phyloP scores from a whole-genome alignment of 129 eudicot genomes.

The Escallonia rubra region DNA sequence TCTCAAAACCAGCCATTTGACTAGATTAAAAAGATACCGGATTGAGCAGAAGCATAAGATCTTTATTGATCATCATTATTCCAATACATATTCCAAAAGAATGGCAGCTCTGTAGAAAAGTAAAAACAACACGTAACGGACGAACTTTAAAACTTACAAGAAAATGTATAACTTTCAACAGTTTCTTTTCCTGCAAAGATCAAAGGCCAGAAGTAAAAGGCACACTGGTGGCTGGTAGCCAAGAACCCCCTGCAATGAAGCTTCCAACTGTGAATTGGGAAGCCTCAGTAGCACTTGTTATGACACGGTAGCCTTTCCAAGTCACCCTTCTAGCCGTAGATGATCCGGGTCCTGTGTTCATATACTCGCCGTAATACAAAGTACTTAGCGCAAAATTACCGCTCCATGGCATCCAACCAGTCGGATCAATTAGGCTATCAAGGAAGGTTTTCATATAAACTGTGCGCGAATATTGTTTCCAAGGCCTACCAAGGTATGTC shows the following conservation, averaged over 20 bases:
- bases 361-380: slow-evolving; percentile 11
- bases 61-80: no score
- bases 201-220: slow-evolving; percentile 50
- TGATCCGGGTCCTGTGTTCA: slow-evolving; percentile 50
- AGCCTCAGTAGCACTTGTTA: slow-evolving; percentile 44
- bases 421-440: slow-evolving; percentile 44
- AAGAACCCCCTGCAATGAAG: slow-evolving; percentile 46
- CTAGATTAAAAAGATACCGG: no score
- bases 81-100: no score
- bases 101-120: no score
- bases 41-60: no score
- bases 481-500: slow-evolving; percentile 59
- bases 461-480: slow-evolving; percentile 52
- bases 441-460: slow-evolving; percentile 42
- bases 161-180: not conserved
- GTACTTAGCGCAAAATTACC: slow-evolving; percentile 42
- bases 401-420: slow-evolving; percentile 59
- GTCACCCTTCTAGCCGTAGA: slow-evolving; percentile 41
- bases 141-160: no score
- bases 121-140: no score
- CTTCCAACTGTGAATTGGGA: slow-evolving; percentile 43
- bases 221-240: slow-evolving; percentile 54
- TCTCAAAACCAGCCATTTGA: no score
- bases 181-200: not conserved
- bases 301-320: slow-evolving; percentile 53